Evolutionary conservation across 2,329 filamentous ascomycete species (phyloP).

Genomic region (Apiospora phragmitis): DNA sequence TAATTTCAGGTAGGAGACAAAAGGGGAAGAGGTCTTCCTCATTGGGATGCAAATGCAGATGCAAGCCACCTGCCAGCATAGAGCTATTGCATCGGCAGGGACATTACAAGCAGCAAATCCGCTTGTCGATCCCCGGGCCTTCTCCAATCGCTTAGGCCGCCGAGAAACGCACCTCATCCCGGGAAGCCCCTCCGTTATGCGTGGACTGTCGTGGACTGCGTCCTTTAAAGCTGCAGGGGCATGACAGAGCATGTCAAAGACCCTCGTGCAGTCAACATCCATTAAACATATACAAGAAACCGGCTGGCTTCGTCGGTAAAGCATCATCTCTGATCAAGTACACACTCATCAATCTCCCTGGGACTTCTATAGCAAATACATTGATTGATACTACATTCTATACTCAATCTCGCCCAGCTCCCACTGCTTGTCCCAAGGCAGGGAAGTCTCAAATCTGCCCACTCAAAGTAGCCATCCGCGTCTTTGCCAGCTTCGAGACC

Average conservation of each 20-base stretch:
- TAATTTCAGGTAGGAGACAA: neutral
- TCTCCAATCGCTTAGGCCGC: conserved; percentile 1
- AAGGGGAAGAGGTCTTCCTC: neutral
- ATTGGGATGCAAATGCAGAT: neutral
- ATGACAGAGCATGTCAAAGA: neutral
- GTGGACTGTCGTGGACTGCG: neutral
- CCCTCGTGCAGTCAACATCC: neutral
- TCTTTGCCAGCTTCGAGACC: neutral
- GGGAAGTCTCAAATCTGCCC: neutral
- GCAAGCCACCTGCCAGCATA: neutral
- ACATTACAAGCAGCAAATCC: neutral
- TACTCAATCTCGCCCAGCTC: neutral
- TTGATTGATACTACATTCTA: neutral
- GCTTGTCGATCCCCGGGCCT: neutral
- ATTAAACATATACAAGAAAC: neutral
- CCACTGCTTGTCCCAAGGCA: neutral
- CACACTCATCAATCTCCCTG: neutral
- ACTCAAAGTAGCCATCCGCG: neutral
- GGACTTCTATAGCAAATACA: neutral
- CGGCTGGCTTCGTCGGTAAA: neutral
- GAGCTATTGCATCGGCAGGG: neutral
- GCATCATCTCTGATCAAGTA: neutral
- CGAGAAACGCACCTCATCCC: neutral
- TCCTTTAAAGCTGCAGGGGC: neutral
- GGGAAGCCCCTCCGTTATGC: neutral